A percentile compares a stretch with the other conserved stretches of the same genome.
Conservation (phyloP, 345 rosid genomes). For the Gossypium turneri region DNA sequence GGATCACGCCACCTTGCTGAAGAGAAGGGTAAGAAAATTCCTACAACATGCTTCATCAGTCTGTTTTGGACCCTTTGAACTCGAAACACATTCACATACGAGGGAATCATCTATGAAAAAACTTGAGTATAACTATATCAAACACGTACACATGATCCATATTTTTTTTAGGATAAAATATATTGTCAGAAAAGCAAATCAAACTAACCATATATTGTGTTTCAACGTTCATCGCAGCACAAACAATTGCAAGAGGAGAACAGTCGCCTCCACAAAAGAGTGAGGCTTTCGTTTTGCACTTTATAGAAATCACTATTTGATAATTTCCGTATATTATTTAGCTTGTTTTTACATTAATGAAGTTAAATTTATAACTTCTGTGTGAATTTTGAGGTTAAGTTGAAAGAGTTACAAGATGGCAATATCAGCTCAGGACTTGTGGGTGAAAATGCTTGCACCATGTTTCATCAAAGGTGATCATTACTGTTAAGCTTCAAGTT, state of each 20-base stretch:
- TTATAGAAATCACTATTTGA: background rate
- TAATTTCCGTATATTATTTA: background rate
- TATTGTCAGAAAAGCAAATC: too few relatives aligned
- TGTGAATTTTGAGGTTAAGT: constrained; percentile 19
- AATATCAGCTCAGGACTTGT: constrained; percentile 21
- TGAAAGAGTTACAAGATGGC: constrained; percentile 25
- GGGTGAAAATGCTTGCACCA: constrained; percentile 10
- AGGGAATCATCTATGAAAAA: too few relatives aligned
- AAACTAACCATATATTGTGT: background rate
- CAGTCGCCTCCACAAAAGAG: constrained; percentile 41
- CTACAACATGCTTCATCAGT: too few relatives aligned
- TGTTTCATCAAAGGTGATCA: constrained; percentile 27
- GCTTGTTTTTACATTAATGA: background rate
- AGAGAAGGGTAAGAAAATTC: constrained; percentile 36
- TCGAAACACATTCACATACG: background rate
- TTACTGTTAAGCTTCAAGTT: background rate
- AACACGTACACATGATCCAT: too few relatives aligned
- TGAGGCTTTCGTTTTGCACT: constrained; percentile 21
- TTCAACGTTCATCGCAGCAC: constrained; percentile 30
- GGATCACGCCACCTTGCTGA: constrained; percentile 39
- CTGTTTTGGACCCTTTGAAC: background rate
- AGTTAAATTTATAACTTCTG: background rate
- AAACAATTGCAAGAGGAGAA: constrained; percentile 48
- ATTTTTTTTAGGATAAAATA: too few relatives aligned
- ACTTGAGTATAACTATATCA: too few relatives aligned